Evolutionary conservation across 1,284 basidiomycete species (phyloP).

Genomic region (Athelia sp.): DNA sequence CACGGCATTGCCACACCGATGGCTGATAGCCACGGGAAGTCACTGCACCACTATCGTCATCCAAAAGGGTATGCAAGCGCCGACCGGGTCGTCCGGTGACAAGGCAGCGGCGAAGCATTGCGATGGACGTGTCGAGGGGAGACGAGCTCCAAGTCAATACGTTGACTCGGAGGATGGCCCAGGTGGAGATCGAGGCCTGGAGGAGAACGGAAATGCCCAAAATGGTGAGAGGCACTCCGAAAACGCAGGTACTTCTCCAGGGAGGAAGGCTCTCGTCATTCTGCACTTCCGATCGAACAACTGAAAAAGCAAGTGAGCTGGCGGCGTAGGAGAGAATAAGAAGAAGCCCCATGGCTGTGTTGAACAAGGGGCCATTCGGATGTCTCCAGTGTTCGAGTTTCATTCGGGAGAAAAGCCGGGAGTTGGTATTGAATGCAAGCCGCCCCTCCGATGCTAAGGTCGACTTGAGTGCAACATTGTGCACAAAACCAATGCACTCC

Average conservation of each 20-base stretch:
- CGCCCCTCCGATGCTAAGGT: constrained; percentile 18
- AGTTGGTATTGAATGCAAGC: constrained; percentile 26
- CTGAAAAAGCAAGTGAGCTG: constrained; percentile 16
- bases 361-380: constrained; percentile 19
- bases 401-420: constrained; percentile 20
- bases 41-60: background rate
- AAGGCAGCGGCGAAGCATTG: constrained; percentile 21
- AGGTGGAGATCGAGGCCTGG: constrained; percentile 19
- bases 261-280: too few relatives aligned
- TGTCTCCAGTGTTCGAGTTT: constrained; percentile 7
- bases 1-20: constrained; percentile 22
- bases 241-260: too few relatives aligned
- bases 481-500: constrained; percentile 23
- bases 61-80: constrained; percentile 18
- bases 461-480: constrained; percentile 21
- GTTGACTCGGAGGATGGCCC: constrained; percentile 12
- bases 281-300: constrained; percentile 18
- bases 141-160: constrained; percentile 27
- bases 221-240: too few relatives aligned
- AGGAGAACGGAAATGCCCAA: too few relatives aligned
- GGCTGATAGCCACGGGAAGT: constrained; percentile 14
- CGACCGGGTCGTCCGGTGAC: constrained; percentile 10
- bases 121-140: constrained; percentile 24
- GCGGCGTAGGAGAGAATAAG: constrained; percentile 23
- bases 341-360: constrained; percentile 19